A percentile compares a stretch with the other conserved stretches of the same genome.
Conservation (phyloP, 1,284 basidiomycete species). For the Melanopsichium pennsylvanicum region DNA sequence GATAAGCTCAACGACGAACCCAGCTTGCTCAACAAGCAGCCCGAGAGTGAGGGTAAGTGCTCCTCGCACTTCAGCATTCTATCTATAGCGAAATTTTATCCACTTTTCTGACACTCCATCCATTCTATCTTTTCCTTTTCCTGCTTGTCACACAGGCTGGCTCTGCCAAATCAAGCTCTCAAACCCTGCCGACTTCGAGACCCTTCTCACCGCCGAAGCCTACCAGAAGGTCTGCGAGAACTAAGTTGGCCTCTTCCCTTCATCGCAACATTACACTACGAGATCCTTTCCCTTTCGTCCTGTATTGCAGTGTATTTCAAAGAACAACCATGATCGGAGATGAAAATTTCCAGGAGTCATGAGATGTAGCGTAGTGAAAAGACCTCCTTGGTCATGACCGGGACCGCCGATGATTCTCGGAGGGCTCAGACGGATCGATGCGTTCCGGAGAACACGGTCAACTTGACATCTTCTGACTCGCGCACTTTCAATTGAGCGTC, state of each 20-base stretch:
- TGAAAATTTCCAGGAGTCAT: too few species aligned
- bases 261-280: too few species aligned
- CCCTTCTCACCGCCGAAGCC: slow-evolving; percentile 78
- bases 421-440: too few species aligned
- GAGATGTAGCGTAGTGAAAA: too few species aligned
- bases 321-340: too few species aligned
- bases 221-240: slow-evolving; percentile 72
- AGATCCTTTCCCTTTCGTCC: too few species aligned
- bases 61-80: not conserved
- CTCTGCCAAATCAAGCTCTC: slow-evolving; percentile 90
- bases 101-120: not conserved
- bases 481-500: too few species aligned
- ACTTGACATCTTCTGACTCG: too few species aligned
- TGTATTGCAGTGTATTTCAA: too few species aligned
- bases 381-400: too few species aligned
- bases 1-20: slow-evolving; percentile 76
- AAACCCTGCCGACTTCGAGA: slow-evolving; percentile 76
- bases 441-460: too few species aligned
- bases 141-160: slow-evolving; percentile 75
- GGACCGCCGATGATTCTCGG: too few species aligned
- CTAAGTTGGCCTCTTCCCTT: slow-evolving; percentile 12
- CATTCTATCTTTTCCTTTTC: not conserved
- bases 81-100: not conserved
- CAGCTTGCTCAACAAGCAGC: slow-evolving; percentile 85
- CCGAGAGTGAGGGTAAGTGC: slow-evolving; percentile 80